Conservation (phyloP, 352 stramenopile species). For the Phytopythium delawarense region DNA sequence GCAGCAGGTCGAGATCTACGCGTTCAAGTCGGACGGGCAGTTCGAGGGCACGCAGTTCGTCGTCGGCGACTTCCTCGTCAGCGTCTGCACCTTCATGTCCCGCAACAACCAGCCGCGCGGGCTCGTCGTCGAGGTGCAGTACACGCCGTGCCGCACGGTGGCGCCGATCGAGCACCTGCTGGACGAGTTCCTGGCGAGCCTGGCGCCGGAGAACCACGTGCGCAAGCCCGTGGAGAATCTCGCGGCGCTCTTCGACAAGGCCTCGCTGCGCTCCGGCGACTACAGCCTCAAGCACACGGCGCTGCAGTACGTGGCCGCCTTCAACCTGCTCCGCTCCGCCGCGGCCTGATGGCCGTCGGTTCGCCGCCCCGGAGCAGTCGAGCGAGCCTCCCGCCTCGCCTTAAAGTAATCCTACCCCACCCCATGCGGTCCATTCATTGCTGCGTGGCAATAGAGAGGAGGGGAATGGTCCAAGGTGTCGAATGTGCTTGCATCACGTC, state of each 20-base stretch:
- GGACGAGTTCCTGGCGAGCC: slow-evolving; percentile 76
- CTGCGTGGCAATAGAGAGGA: too few relatives aligned
- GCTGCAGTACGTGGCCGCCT: slow-evolving; percentile 84
- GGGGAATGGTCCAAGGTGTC: too few relatives aligned
- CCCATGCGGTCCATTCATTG: too few relatives aligned
- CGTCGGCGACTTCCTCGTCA: slow-evolving; percentile 83
- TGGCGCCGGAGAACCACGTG: slow-evolving; percentile 60
- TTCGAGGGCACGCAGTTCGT: slow-evolving; percentile 84
- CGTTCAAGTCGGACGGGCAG: slow-evolving; percentile 84
- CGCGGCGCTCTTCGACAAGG: slow-evolving; percentile 65
- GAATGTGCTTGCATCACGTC: too few relatives aligned
- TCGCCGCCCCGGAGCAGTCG: too few relatives aligned
- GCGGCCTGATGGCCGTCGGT: background rate
- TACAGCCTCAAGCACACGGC: slow-evolving; percentile 88
- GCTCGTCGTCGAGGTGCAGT: slow-evolving; percentile 83
- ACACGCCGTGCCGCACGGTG: slow-evolving; percentile 76
- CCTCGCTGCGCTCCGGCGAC: slow-evolving; percentile 55
- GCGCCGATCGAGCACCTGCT: slow-evolving; percentile 75
- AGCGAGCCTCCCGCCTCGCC: background rate
- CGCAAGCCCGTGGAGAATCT: slow-evolving; percentile 77
- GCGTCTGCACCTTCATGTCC: slow-evolving; percentile 86
- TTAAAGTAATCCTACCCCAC: too few relatives aligned
- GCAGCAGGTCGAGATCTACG: slow-evolving; percentile 88
- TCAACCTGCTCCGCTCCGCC: slow-evolving; percentile 66
- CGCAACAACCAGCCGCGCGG: slow-evolving; percentile 77